These are phyloP conservation scores for Zancudomyces culisetae DNA, from an alignment of 371 early-diverging fungal species.

Conservation along the genomic window DNA sequence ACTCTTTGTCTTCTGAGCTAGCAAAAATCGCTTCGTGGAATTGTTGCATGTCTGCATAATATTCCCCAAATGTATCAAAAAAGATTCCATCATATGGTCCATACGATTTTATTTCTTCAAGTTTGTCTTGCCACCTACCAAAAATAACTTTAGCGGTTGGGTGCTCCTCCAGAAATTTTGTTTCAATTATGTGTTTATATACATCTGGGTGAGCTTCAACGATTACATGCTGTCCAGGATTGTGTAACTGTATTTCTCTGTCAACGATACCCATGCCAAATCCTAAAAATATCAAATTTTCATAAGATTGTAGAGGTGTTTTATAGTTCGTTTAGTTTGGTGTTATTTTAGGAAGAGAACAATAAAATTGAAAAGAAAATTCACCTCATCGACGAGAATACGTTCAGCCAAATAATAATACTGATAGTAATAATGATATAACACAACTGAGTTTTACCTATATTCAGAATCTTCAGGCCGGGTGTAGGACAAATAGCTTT, in stretches of 20 bases:
- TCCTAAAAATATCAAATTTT: constrained; percentile 37
- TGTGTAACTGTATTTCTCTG: constrained; percentile 46
- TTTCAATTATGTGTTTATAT: constrained; percentile 58
- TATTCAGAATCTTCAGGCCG: constrained; percentile 41
- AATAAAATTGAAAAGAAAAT: no score
- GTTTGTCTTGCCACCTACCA: constrained; percentile 87
- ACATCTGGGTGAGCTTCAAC: constrained; percentile 96
- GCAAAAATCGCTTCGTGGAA: constrained; percentile 69
- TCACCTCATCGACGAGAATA: no score
- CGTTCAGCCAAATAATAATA: no score
- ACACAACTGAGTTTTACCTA: constrained; percentile 8
- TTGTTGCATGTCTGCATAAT: constrained; percentile 67
- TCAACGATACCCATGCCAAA: constrained; percentile 91
- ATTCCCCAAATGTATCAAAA: constrained; percentile 89
- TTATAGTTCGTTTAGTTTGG: no score
- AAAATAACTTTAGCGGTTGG: constrained; percentile 65
- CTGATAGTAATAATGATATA: no score
- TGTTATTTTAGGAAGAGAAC: no score
- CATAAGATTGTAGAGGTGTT: neutral
- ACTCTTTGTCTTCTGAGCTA: constrained; percentile 12
- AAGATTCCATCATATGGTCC: constrained; percentile 68
- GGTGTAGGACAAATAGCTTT: constrained; percentile 52
- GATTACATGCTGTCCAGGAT: constrained; percentile 62
- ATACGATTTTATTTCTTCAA: constrained; percentile 37
- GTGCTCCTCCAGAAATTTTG: constrained; percentile 70